These are phyloP conservation scores for Leccinum uliginosum DNA, from an alignment of 768 basidiomycete species.

Conservation along the genomic window DNA sequence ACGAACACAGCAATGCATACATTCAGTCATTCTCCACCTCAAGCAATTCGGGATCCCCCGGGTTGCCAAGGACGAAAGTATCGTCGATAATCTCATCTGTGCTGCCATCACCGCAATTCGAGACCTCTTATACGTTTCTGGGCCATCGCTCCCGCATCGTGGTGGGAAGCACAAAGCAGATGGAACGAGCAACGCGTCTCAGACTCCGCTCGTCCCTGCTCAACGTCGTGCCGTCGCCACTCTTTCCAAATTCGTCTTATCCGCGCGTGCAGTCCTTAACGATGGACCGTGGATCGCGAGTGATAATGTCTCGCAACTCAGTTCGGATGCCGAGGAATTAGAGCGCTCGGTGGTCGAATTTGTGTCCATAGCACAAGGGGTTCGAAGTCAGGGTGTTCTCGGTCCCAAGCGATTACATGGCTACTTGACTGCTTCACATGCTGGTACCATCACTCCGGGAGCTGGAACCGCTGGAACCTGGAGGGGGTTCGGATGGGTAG, in stretches of 20 bases:
- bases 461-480: slow-evolving; percentile 49
- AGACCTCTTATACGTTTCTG: slow-evolving; percentile 64
- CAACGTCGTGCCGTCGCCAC: slow-evolving; percentile 84
- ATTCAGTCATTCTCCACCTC: slow-evolving; percentile 56
- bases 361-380: slow-evolving; percentile 55
- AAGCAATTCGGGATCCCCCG: slow-evolving; percentile 44
- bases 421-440: slow-evolving; percentile 32
- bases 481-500: slow-evolving; percentile 53
- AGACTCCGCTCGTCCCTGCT: slow-evolving; percentile 63
- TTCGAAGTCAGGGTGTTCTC: slow-evolving; percentile 23
- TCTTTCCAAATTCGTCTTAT: slow-evolving; percentile 81
- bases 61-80: slow-evolving; percentile 47
- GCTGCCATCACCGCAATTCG: slow-evolving; percentile 61
- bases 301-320: slow-evolving; percentile 43
- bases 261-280: slow-evolving; percentile 73
- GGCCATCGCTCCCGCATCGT: slow-evolving; percentile 53
- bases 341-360: slow-evolving; percentile 66
- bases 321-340: slow-evolving; percentile 67
- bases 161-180: slow-evolving; percentile 36
- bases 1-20: slow-evolving; percentile 51
- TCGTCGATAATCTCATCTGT: slow-evolving; percentile 58
- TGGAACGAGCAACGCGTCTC: slow-evolving; percentile 36
- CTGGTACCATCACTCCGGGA: slow-evolving; percentile 42
- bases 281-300: slow-evolving; percentile 25
- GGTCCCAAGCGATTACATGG: slow-evolving; percentile 36